Conservation (phyloP, 2,329 filamentous ascomycete species). For the Xylariaceae sp. region DNA sequence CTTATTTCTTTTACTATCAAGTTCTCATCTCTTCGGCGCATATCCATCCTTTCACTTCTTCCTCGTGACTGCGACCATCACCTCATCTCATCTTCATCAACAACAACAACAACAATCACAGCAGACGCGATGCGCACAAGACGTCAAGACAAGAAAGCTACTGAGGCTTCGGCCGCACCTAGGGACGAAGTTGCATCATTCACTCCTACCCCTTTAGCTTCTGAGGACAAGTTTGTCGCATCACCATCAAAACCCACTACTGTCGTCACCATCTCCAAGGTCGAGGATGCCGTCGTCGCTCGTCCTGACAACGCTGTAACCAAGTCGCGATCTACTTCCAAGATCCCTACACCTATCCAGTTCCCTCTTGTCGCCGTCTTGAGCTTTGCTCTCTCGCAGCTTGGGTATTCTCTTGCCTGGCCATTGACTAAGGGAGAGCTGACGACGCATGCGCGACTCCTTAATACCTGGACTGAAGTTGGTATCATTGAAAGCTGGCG, state of each 20-base stretch:
- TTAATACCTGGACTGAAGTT: constrained; percentile 61
- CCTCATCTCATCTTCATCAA: too few species aligned
- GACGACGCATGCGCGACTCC: constrained; percentile 59
- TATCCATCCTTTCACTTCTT: too few species aligned
- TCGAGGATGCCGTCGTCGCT: constrained; percentile 20
- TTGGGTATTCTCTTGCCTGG: constrained; percentile 60
- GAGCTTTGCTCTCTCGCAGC: constrained; percentile 58
- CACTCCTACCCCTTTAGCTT: neutral
- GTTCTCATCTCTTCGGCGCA: too few species aligned
- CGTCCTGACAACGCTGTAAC: too few species aligned
- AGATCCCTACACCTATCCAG: constrained; percentile 42
- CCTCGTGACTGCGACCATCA: too few species aligned
- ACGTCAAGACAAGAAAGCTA: constrained; percentile 14
- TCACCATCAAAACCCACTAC: constrained; percentile 12
- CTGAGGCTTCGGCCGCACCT: constrained; percentile 1
- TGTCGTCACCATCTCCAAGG: constrained; percentile 25
- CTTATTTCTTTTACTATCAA: too few species aligned
- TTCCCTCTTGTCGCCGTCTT: constrained; percentile 52
- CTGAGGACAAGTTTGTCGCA: constrained; percentile 5
- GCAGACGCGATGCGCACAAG: constrained; percentile 18
- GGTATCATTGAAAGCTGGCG: constrained; percentile 50
- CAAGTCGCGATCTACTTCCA: constrained; percentile 24
- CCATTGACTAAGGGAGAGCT: constrained; percentile 62
- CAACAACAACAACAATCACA: too few species aligned
- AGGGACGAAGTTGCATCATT: constrained; percentile 2